Conservation (phyloP, 495 filamentous ascomycete genomes). For the Annulohypoxylon bovei region DNA sequence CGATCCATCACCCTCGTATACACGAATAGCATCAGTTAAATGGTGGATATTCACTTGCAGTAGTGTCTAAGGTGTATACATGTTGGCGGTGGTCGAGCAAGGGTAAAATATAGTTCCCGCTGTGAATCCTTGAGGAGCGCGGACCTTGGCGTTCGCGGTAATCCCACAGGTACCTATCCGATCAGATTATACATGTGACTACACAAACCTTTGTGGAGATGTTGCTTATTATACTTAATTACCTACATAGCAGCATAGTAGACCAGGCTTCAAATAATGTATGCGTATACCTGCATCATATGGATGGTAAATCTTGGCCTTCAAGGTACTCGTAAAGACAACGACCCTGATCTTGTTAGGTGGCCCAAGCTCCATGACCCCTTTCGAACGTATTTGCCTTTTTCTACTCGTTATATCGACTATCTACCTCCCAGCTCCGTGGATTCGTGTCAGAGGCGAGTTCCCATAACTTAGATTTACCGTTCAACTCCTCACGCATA, state of each 20-base stretch:
- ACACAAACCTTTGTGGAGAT: background rate
- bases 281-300: too few species aligned
- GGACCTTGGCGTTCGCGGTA: slow-evolving; percentile 24
- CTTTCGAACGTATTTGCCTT: background rate
- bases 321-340: background rate
- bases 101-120: slow-evolving; percentile 32
- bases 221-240: too few species aligned
- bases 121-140: slow-evolving; percentile 24
- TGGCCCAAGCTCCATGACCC: background rate
- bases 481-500: background rate
- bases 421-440: slow-evolving; percentile 15
- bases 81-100: slow-evolving; percentile 16
- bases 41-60: background rate
- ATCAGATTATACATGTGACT: slow-evolving; percentile 1
- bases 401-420: background rate
- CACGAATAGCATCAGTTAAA: background rate
- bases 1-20: background rate
- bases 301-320: background rate
- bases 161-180: slow-evolving; percentile 12
- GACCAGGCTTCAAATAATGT: too few species aligned
- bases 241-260: too few species aligned
- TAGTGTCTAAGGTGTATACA: background rate
- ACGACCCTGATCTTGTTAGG: background rate
- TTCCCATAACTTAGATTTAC: slow-evolving; percentile 10
- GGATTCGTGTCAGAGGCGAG: slow-evolving; percentile 11